These are phyloP conservation scores for Solanum paucissectum DNA, from an alignment of 257 asterid species.

Conservation along the genomic window DNA sequence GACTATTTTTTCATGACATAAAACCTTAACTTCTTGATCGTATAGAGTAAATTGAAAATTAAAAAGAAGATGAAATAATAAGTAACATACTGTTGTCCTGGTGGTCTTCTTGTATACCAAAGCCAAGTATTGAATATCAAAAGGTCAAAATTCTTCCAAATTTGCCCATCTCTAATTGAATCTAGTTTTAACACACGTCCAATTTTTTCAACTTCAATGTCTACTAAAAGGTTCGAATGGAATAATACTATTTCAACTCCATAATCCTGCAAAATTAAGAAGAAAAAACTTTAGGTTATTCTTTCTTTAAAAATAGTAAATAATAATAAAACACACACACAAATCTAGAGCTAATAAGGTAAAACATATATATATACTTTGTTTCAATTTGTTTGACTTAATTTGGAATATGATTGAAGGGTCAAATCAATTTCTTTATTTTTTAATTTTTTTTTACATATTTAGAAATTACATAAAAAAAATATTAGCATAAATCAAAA, in stretches of 20 bases:
- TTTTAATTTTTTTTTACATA: background rate
- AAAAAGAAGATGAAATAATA: background rate
- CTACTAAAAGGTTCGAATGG: constrained; percentile 22
- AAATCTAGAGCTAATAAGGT: background rate
- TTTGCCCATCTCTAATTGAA: constrained; percentile 21
- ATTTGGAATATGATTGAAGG: background rate
- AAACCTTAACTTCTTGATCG: background rate
- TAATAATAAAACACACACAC: background rate
- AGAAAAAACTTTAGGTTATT: background rate
- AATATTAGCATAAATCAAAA: background rate
- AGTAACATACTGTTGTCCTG: constrained; percentile 19
- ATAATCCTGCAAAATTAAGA: constrained; percentile 18
- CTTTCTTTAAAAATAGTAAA: too few relatives aligned
- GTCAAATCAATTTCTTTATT: too few relatives aligned
- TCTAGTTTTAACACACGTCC: constrained; percentile 31
- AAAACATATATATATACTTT: background rate
- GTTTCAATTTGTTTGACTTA: background rate
- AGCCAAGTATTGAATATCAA: constrained; percentile 40
- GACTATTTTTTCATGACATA: background rate
- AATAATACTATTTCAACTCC: constrained; percentile 15
- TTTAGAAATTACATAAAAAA: background rate
- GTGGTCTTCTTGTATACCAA: constrained; percentile 30
- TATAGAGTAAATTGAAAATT: background rate
- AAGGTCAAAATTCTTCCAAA: constrained; percentile 28
- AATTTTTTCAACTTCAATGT: constrained; percentile 11